These are phyloP conservation scores for Nakaseomyces nivariensis DNA, from an alignment of 1,139 yeast genomes.

Conservation along the genomic window DNA sequence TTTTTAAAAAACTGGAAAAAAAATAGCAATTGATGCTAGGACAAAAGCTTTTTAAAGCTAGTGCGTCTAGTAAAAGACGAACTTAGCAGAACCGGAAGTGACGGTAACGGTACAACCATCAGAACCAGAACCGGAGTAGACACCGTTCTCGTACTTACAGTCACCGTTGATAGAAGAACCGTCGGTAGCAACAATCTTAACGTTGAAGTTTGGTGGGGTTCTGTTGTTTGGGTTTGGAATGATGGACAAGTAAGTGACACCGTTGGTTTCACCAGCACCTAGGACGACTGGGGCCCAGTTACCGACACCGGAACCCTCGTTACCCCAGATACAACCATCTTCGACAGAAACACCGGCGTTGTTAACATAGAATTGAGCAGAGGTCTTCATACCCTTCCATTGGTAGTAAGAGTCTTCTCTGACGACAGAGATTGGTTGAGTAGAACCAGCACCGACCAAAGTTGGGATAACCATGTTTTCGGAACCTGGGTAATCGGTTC, in stretches of 20 bases:
- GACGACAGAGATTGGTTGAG: slow-evolving; percentile 66
- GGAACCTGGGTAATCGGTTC: slow-evolving; percentile 98
- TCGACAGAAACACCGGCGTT: slow-evolving; percentile 84
- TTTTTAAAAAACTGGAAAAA: too few relatives aligned
- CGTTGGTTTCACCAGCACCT: slow-evolving; percentile 81
- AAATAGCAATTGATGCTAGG: too few relatives aligned
- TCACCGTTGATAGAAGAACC: slow-evolving; percentile 60
- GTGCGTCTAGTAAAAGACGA: slow-evolving; percentile 29
- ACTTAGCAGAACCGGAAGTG: slow-evolving; percentile 62
- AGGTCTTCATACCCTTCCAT: slow-evolving; percentile 77
- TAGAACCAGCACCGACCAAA: slow-evolving; percentile 56
- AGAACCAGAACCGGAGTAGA: slow-evolving; percentile 53
- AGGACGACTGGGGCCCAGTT: slow-evolving; percentile 97
- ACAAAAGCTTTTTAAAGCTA: too few relatives aligned
- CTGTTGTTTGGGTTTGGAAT: slow-evolving; percentile 92
- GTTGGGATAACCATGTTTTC: slow-evolving; percentile 98
- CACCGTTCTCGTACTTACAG: slow-evolving; percentile 74
- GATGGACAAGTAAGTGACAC: slow-evolving; percentile 76
- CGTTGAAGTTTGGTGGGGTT: slow-evolving; percentile 68
- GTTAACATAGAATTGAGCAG: slow-evolving; percentile 95
- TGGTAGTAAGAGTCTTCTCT: slow-evolving; percentile 64
- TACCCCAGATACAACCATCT: slow-evolving; percentile 94
- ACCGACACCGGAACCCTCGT: slow-evolving; percentile 69
- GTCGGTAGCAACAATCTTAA: slow-evolving; percentile 69
- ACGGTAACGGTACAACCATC: slow-evolving; percentile 95